phyloP scores from a whole-genome alignment of 306 rosid genomes.

The Malus fusca region DNA sequence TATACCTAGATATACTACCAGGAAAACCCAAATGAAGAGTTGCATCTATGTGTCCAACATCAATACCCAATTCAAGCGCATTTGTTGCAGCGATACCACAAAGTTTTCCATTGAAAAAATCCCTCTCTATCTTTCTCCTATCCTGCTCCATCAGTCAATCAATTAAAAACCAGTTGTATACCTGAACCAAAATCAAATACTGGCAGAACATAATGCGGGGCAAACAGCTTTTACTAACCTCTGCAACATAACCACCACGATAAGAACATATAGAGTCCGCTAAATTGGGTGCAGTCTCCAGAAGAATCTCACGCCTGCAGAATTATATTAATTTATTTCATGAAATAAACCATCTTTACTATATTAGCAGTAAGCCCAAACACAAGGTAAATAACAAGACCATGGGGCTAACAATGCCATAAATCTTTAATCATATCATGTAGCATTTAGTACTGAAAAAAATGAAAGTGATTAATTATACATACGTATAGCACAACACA shows the following conservation, averaged over 20 bases:
- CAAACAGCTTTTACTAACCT: constrained; percentile 31
- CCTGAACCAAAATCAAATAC: not conserved
- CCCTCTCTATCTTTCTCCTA: constrained; percentile 83
- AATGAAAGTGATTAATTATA: constrained; percentile 26
- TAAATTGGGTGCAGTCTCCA: constrained; percentile 62
- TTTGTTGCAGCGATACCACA: constrained; percentile 93
- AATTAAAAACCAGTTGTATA: constrained; percentile 9
- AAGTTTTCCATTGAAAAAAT: constrained; percentile 74
- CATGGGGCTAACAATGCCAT: constrained; percentile 12
- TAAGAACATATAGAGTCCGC: constrained; percentile 64
- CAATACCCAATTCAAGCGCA: constrained; percentile 99
- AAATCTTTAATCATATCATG: not conserved
- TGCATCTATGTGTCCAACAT: constrained; percentile 88
- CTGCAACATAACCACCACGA: constrained; percentile 87
- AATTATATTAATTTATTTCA: constrained; percentile 21
- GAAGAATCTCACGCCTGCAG: constrained; percentile 80
- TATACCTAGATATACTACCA: constrained; percentile 85
- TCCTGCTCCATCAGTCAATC: constrained; percentile 44
- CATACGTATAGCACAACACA: constrained; percentile 78
- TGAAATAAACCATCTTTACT: not conserved
- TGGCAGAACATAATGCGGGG: not conserved
- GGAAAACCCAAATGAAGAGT: constrained; percentile 98
- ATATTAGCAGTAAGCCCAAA: constrained; percentile 12
- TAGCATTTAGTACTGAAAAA: constrained; percentile 18
- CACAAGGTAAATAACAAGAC: constrained; percentile 1